Evolutionary conservation across 805 yeast species (phyloP).

Genomic region (Candida nemodendra): DNA sequence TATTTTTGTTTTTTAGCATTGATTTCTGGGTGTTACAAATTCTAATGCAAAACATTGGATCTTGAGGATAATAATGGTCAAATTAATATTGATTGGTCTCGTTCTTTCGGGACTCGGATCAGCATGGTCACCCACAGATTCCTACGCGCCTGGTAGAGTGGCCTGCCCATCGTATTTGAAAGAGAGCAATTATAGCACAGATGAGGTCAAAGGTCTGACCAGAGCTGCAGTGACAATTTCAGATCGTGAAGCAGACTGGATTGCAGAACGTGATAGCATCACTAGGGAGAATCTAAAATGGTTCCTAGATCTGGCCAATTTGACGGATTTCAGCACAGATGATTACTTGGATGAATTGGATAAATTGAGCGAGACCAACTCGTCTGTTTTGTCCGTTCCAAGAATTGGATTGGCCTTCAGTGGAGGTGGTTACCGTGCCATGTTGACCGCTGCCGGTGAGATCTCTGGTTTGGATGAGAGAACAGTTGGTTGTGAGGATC

Average conservation of each 20-base stretch:
- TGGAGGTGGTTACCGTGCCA: constrained; percentile 92
- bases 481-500: constrained; percentile 49
- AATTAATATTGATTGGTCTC: too few species aligned
- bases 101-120: too few species aligned
- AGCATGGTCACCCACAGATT: constrained; percentile 56
- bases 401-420: constrained; percentile 62
- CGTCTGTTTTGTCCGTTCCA: constrained; percentile 35
- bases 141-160: constrained; percentile 62
- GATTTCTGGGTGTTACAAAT: too few species aligned
- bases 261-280: constrained; percentile 43
- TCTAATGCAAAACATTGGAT: too few species aligned
- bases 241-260: constrained; percentile 50
- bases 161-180: constrained; percentile 46
- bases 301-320: constrained; percentile 45
- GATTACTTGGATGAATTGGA: constrained; percentile 36
- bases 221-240: constrained; percentile 52
- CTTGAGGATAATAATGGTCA: too few species aligned
- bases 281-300: constrained; percentile 45
- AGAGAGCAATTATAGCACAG: constrained; percentile 16
- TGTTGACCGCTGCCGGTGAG: constrained; percentile 83
- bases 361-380: constrained; percentile 22
- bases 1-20: too few species aligned
- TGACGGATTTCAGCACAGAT: constrained; percentile 48
- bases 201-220: constrained; percentile 22
- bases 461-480: constrained; percentile 76